phyloP scores from a whole-genome alignment of 2,329 filamentous ascomycete genomes.

The Pseudogymnoascus sp. region DNA sequence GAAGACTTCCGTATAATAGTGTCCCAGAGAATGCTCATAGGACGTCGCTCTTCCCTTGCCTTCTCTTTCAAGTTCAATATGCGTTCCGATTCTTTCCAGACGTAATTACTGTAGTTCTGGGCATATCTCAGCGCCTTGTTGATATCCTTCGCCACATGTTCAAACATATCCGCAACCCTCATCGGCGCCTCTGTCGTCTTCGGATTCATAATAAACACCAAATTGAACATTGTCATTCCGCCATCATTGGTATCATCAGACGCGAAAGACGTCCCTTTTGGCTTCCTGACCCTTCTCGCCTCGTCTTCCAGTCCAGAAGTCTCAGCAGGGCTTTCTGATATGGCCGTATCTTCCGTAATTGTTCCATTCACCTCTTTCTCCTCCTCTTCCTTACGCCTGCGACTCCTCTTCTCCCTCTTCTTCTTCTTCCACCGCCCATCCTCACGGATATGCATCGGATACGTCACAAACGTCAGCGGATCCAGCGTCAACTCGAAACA shows the following conservation, averaged over 20 bases:
- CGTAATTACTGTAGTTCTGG: conserved; percentile 81
- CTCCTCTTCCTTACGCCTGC: conserved; percentile 30
- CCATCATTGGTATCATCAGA: conserved; percentile 24
- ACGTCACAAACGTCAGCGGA: conserved; percentile 71
- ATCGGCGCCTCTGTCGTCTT: conserved; percentile 66
- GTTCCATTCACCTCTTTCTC: conserved; percentile 16
- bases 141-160: conserved; percentile 84
- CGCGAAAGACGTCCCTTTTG: conserved; percentile 16
- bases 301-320: background rate
- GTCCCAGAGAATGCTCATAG: conserved; percentile 59
- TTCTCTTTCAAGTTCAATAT: conserved; percentile 77
- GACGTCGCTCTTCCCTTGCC: conserved; percentile 54
- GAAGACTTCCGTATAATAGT: conserved; percentile 66
- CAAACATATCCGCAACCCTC: conserved; percentile 71
- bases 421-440: conserved; percentile 70
- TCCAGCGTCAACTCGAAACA: conserved; percentile 78
- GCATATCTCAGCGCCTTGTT: conserved; percentile 89
- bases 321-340: conserved; percentile 14
- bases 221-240: conserved; percentile 90
- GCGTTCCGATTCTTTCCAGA: conserved; percentile 81
- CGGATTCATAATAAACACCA: conserved; percentile 85
- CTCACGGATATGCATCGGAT: conserved; percentile 73
- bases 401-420: conserved; percentile 35
- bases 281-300: conserved; percentile 25
- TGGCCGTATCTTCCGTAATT: conserved; percentile 14